These are phyloP conservation scores for Globisporangium alternatum DNA, from an alignment of 352 stramenopile genomes.

Conservation along the genomic window DNA sequence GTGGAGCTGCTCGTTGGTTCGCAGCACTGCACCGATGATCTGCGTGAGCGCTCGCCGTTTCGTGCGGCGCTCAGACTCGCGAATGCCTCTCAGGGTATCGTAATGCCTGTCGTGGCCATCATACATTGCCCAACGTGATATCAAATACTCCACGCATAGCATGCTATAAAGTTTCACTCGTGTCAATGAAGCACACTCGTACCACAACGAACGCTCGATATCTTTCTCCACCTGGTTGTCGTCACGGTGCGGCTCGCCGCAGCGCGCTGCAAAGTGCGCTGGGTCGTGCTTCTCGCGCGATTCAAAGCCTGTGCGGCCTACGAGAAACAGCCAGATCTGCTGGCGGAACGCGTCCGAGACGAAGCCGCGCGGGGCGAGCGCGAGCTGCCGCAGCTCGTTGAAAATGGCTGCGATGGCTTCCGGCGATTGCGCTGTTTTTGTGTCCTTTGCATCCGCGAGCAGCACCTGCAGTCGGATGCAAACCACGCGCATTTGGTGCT, in stretches of 20 bases:
- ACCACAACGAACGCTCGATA: constrained; percentile 82
- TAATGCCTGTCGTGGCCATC: constrained; percentile 45
- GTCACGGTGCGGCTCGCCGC: constrained; percentile 40
- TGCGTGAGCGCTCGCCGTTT: constrained; percentile 64
- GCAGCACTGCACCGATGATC: constrained; percentile 55
- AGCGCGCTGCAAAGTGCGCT: constrained; percentile 15
- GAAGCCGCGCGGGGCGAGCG: constrained; percentile 50
- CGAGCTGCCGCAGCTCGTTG: constrained; percentile 54
- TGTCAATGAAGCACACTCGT: not conserved
- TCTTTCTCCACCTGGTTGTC: constrained; percentile 78
- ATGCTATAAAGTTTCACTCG: not conserved
- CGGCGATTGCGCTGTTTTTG: not conserved
- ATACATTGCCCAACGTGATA: not conserved
- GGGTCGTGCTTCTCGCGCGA: constrained; percentile 14
- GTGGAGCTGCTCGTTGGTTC: constrained; percentile 48
- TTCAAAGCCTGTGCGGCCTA: constrained; percentile 24
- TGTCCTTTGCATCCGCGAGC: constrained; percentile 11
- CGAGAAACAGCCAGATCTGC: constrained; percentile 62
- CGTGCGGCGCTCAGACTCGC: constrained; percentile 54
- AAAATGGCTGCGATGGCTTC: constrained; percentile 24
- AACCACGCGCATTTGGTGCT: constrained; percentile 41
- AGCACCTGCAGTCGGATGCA: constrained; percentile 28
- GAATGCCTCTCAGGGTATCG: constrained; percentile 54
- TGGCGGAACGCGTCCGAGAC: constrained; percentile 55
- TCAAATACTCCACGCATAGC: not conserved